Percentiles rank a stretch among this genome's conserved stretches.
phyloP scores from a whole-genome alignment of 179 eudicot genomes.

The Carnegiea gigantea region DNA sequence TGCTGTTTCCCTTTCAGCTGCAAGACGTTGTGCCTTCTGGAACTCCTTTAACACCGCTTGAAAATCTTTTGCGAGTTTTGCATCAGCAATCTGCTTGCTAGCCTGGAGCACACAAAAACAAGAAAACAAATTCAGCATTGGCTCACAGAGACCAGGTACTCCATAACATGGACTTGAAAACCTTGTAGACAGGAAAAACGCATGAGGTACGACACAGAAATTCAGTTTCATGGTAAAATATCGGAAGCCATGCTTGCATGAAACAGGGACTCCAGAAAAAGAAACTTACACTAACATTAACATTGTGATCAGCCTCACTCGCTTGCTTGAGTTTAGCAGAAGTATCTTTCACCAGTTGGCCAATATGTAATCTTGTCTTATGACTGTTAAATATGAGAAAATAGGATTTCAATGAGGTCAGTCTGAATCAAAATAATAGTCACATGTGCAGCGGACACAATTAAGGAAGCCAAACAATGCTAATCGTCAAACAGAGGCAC shows the following conservation, averaged over 20 bases:
- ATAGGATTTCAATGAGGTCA: background rate
- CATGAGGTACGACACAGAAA: background rate
- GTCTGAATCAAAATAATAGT: background rate
- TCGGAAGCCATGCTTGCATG: background rate
- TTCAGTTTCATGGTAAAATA: background rate
- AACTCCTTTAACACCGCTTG: slow-evolving; percentile 77
- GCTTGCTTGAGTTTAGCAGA: slow-evolving; percentile 90
- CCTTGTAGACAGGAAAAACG: background rate
- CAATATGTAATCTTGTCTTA: slow-evolving; percentile 85
- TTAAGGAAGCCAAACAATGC: too few species aligned
- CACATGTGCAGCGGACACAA: too few species aligned
- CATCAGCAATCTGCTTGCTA: slow-evolving; percentile 77
- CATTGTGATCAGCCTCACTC: slow-evolving; percentile 65
- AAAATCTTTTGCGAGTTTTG: slow-evolving; percentile 89
- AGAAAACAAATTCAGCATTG: background rate
- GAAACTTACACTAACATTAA: slow-evolving; percentile 68
- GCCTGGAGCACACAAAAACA: slow-evolving; percentile 46
- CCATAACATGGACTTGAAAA: background rate
- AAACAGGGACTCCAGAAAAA: slow-evolving; percentile 8
- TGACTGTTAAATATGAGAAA: slow-evolving; percentile 46
- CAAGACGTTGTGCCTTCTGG: slow-evolving; percentile 78
- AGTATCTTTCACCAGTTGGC: slow-evolving; percentile 86
- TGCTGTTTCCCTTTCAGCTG: slow-evolving; percentile 87
- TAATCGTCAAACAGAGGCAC: too few species aligned
- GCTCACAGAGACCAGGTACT: background rate